A percentile compares a stretch with the other conserved stretches of the same genome.
Evolutionary conservation across 176 grass and related monocot species (phyloP).

Genomic region (Aegilops speltoides): DNA sequence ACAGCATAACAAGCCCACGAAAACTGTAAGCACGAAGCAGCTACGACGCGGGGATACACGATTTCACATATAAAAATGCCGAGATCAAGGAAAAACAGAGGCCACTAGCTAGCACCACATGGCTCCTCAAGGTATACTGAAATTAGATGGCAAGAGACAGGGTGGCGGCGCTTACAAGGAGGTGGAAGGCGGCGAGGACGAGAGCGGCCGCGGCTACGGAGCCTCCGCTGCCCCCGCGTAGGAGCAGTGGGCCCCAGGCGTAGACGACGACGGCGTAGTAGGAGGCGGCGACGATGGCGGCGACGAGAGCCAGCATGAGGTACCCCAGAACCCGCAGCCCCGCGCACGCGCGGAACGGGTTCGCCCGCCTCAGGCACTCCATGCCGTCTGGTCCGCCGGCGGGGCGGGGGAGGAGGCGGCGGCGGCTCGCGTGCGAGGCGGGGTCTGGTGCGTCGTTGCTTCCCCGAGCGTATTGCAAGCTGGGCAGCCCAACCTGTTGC

Average conservation of each 20-base stretch:
- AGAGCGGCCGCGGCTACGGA: slow-evolving; percentile 27
- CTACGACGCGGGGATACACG: not conserved
- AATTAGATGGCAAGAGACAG: not conserved
- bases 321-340: slow-evolving; percentile 62
- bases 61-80: not conserved
- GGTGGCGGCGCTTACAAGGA: slow-evolving; percentile 47
- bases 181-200: slow-evolving; percentile 59
- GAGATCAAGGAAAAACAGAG: not conserved
- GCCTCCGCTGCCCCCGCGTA: not conserved
- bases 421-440: not conserved
- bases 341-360: slow-evolving; percentile 67
- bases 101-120: not conserved
- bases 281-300: slow-evolving; percentile 53
- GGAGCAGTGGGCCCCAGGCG: slow-evolving; percentile 67
- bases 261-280: slow-evolving; percentile 84
- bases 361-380: slow-evolving; percentile 55
- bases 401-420: not conserved
- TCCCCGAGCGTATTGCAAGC: not conserved
- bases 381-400: slow-evolving; percentile 18
- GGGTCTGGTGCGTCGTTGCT: not conserved
- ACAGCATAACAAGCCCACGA: too few species aligned
- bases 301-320: slow-evolving; percentile 65
- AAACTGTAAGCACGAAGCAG: not conserved
- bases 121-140: not conserved
- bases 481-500: not conserved